A percentile compares a stretch with the other conserved stretches of the same genome.
Evolutionary conservation across 305 asterid genomes (phyloP).

Genomic region (Fraxinus sp.): DNA sequence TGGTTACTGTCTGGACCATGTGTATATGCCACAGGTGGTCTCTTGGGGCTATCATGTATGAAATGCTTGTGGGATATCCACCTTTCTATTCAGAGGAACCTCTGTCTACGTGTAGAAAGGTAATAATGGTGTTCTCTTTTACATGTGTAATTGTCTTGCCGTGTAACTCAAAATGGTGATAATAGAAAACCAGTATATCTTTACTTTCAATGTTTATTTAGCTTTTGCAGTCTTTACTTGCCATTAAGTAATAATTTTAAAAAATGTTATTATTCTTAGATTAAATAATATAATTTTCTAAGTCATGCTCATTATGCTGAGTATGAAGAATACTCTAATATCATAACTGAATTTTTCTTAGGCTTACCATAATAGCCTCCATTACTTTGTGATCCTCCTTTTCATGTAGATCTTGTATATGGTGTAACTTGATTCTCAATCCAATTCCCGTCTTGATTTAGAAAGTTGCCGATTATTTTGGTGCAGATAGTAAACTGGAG

Average conservation of each 20-base stretch:
- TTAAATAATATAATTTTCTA: neutral
- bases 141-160: neutral
- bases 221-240: neutral
- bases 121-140: constrained; percentile 26
- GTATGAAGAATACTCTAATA: neutral
- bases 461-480: constrained; percentile 17
- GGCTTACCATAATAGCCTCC: neutral
- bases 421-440: constrained; percentile 12
- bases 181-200: neutral
- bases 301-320: neutral
- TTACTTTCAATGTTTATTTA: neutral
- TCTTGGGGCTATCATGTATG: constrained; percentile 93
- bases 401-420: neutral
- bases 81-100: constrained; percentile 97
- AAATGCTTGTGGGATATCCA: constrained; percentile 94
- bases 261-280: neutral
- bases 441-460: neutral
- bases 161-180: neutral
- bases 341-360: neutral
- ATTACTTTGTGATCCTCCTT: neutral
- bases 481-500: constrained; percentile 92
- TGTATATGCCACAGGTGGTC: constrained; percentile 71
- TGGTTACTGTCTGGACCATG: constrained; percentile 19
- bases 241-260: neutral
- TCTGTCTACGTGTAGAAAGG: constrained; percentile 96